Evolutionary conservation across 1,139 yeast species (phyloP), one percentile per base, ranked within the genome.

Genomic region (Candida sojae): DNA sequence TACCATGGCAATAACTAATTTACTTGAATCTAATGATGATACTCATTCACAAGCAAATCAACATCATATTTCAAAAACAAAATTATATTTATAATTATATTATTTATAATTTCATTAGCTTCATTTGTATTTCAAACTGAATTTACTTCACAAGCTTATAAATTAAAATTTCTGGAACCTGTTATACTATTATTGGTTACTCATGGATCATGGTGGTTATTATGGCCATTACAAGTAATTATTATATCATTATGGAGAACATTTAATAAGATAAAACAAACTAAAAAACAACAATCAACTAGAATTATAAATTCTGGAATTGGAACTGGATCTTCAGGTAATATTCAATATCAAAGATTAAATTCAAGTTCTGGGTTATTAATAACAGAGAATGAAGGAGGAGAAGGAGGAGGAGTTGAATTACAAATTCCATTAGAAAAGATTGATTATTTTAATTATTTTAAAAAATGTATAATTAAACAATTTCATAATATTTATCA

Each of bases 71-170:
- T 68, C 72, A 2, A 64, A 56, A 46, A 58, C 69, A 0, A 84
- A 59, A 60, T 84, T 37, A 55, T 70, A 6, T 80, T 81, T 51
- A 86, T 90, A 3, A 73, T 76, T 3, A 61, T 75, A 1, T 77
- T 91, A 7, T 83, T 89, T 51, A 43, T 82, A 4, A 53, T 84
- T 6, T 84, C 95, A 4, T 65, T 89, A 54, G 57, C 80, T 5
- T 63, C 90, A 6, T 90, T 89, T 66, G 91, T 89, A 1, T 61
- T 78, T 7, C 96, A 89, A 62, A 89, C 96, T 0, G 96, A 89
- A 64, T 73, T 85, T 52, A 89, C 96, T 1, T 81, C 91, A 4
- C 85, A 84, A 50, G 77, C 89, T 6, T 87, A 89, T 58, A 71
- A 75, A 36, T 64, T 73, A 4, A 79, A 77, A 7, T 88, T 83